These are phyloP conservation scores for Lentinula edodes DNA, from an alignment of 768 basidiomycete genomes.

Conservation along the genomic window DNA sequence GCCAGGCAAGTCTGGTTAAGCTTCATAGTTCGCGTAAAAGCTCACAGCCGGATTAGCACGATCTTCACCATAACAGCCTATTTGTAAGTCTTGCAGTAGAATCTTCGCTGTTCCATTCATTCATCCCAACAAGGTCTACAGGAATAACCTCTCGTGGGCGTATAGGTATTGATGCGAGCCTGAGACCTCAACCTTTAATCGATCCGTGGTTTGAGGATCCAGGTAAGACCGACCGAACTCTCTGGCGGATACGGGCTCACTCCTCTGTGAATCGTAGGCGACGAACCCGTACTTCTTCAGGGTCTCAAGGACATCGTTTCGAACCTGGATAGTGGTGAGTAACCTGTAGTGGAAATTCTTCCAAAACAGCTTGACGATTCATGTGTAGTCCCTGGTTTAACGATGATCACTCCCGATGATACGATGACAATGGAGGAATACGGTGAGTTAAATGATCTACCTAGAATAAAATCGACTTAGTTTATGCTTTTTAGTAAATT, in stretches of 20 bases:
- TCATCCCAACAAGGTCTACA: conserved; percentile 33
- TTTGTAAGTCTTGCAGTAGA: conserved; percentile 27
- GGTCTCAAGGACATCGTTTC: conserved; percentile 45
- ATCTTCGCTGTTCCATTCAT: background rate
- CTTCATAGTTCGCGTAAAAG: background rate
- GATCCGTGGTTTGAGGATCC: conserved; percentile 58
- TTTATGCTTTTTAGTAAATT: background rate
- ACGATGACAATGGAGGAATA: conserved; percentile 49
- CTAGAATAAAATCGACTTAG: background rate
- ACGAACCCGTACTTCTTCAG: conserved; percentile 45
- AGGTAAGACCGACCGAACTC: conserved; percentile 11
- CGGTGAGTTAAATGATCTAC: conserved; percentile 24
- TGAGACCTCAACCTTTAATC: conserved; percentile 41
- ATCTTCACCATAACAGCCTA: conserved; percentile 62
- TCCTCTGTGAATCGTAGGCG: conserved; percentile 58
- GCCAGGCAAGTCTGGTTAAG: conserved; percentile 20
- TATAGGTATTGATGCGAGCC: conserved; percentile 49
- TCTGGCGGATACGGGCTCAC: conserved; percentile 32
- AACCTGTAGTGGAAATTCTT: background rate
- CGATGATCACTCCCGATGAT: conserved; percentile 56
- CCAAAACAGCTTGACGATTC: background rate
- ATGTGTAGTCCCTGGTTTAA: conserved; percentile 39
- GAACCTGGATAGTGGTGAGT: conserved; percentile 34
- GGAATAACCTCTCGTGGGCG: conserved; percentile 60
- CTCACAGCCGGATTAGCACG: conserved; percentile 22